phyloP scores from a whole-genome alignment of 148 eudicot species.

The Talinum fruticosum region DNA sequence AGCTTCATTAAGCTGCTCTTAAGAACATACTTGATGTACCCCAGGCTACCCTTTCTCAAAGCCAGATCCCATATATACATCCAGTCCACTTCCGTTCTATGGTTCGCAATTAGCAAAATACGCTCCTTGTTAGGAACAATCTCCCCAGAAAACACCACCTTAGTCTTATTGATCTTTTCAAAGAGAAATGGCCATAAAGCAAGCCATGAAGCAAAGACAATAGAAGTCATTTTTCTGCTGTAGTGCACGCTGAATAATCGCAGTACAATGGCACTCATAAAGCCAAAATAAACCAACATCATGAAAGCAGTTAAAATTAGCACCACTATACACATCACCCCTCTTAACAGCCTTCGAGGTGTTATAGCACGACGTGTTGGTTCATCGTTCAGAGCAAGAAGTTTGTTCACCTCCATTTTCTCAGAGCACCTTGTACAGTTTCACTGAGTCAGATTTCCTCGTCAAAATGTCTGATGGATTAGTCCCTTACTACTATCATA shows the following conservation, averaged over 20 bases:
- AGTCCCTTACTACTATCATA: neutral
- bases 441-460: neutral
- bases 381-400: constrained; percentile 24
- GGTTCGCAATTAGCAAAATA: constrained; percentile 75
- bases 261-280: constrained; percentile 47
- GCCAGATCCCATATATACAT: constrained; percentile 98
- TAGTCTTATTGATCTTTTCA: constrained; percentile 81
- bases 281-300: constrained; percentile 62
- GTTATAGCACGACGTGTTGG: constrained; percentile 39
- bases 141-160: constrained; percentile 82
- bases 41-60: constrained; percentile 66
- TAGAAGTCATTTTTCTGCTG: constrained; percentile 66
- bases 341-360: constrained; percentile 57
- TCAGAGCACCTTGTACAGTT: neutral
- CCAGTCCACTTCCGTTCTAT: constrained; percentile 97
- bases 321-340: constrained; percentile 62
- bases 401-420: constrained; percentile 46
- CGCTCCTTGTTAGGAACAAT: constrained; percentile 54
- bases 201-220: constrained; percentile 75
- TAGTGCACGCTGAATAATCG: constrained; percentile 67
- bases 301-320: constrained; percentile 70
- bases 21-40: constrained; percentile 75
- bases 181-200: constrained; percentile 88
- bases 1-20: constrained; percentile 90
- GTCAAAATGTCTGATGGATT: constrained; percentile 3